These are phyloP conservation scores for Gossypium schwendimanii DNA, from an alignment of 441 rosid species.

Conservation along the genomic window DNA sequence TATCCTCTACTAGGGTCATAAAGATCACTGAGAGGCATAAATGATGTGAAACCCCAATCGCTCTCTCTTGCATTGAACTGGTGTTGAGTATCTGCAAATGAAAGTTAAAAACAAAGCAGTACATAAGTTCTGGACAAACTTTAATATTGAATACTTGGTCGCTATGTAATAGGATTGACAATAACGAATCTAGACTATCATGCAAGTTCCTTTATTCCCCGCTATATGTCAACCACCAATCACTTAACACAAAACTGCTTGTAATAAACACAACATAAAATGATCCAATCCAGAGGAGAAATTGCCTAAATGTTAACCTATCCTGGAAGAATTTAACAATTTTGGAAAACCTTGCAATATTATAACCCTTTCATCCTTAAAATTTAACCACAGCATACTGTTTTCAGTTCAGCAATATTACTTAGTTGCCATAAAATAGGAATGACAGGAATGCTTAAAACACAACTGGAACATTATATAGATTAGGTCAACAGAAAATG, in stretches of 20 bases:
- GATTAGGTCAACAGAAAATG: background rate
- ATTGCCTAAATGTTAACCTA: background rate
- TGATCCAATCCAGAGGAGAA: background rate
- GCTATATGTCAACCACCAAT: background rate
- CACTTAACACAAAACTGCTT: background rate
- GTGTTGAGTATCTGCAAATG: conserved; percentile 74
- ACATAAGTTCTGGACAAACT: background rate
- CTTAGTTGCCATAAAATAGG: background rate
- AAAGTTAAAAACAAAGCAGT: background rate
- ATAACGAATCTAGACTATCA: background rate
- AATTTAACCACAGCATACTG: background rate
- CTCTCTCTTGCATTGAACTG: conserved; percentile 84
- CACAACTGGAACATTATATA: background rate
- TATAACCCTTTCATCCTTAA: background rate
- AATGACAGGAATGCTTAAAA: background rate
- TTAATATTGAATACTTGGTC: background rate
- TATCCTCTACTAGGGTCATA: conserved; percentile 74
- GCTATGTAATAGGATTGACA: background rate
- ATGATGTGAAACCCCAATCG: conserved; percentile 91
- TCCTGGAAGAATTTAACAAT: background rate
- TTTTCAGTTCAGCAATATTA: background rate
- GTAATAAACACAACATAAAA: background rate
- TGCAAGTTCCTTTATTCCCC: background rate
- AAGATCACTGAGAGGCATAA: conserved; percentile 81
- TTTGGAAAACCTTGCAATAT: background rate